These are phyloP conservation scores for Eimeria maxima DNA, from an alignment of 169 alveolate species.

Conservation along the genomic window DNA sequence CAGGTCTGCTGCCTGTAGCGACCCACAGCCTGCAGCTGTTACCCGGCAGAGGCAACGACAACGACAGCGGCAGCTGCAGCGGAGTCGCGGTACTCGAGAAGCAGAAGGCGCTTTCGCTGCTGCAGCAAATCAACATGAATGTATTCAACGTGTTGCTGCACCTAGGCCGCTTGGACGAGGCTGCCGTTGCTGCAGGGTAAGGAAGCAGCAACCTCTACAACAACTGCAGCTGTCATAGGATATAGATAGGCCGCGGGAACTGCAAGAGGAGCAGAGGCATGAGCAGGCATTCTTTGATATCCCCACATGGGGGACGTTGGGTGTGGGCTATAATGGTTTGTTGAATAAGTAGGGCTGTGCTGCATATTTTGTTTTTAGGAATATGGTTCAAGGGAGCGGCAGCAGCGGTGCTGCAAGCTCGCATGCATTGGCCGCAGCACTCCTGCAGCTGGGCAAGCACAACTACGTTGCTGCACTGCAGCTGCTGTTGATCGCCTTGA, in stretches of 20 bases:
- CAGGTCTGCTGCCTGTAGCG: constrained; percentile 71
- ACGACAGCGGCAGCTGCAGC: constrained; percentile 18
- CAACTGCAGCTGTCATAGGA: not conserved
- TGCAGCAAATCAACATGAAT: constrained; percentile 55
- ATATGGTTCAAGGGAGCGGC: constrained; percentile 65
- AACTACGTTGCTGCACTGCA: constrained; percentile 64
- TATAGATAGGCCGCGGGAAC: not conserved
- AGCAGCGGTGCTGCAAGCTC: constrained; percentile 72
- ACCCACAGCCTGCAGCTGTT: constrained; percentile 44
- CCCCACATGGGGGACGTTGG: not conserved
- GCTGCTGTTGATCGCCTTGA: constrained; percentile 64
- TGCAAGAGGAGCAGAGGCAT: not conserved
- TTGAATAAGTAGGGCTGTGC: not conserved
- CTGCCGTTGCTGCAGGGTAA: constrained; percentile 70
- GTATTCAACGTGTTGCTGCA: constrained; percentile 66
- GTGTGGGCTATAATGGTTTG: not conserved
- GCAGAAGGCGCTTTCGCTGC: constrained; percentile 54
- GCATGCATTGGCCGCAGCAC: constrained; percentile 61
- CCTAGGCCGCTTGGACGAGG: constrained; percentile 64
- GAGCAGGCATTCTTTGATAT: not conserved
- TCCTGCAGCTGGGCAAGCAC: constrained; percentile 51
- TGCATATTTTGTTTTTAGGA: not conserved
- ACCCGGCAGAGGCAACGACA: constrained; percentile 15
- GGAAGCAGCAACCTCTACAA: constrained; percentile 15
- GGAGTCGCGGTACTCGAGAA: not conserved